A percentile compares a stretch with the other conserved stretches of the same genome.
phyloP scores from a whole-genome alignment of 2,329 filamentous ascomycete species.

The Beauveria varroae region DNA sequence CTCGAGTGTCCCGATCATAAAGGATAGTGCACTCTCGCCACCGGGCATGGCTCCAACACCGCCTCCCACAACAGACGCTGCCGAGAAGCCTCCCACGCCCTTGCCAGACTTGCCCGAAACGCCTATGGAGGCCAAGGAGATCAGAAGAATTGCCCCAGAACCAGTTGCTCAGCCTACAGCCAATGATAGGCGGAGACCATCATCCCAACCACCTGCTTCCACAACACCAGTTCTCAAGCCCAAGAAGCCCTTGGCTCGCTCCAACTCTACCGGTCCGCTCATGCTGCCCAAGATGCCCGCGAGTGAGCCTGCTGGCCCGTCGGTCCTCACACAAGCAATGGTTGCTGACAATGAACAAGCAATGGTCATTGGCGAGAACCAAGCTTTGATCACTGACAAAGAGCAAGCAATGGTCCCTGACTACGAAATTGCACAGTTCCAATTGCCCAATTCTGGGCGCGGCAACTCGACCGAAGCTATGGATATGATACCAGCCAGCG shows the following conservation, averaged over 20 bases:
- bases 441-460: slow-evolving; percentile 33
- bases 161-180: neutral
- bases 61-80: slow-evolving; percentile 31
- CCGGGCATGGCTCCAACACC: slow-evolving; percentile 27
- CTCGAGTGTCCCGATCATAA: slow-evolving; percentile 16
- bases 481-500: slow-evolving; percentile 38
- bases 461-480: slow-evolving; percentile 28
- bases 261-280: slow-evolving; percentile 31
- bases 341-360: slow-evolving; percentile 7
- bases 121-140: neutral
- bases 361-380: no score
- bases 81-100: slow-evolving; percentile 26
- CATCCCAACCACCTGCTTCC: slow-evolving; percentile 4
- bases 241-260: slow-evolving; percentile 21
- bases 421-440: slow-evolving; percentile 13
- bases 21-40: slow-evolving; percentile 16
- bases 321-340: slow-evolving; percentile 27
- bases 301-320: slow-evolving; percentile 44
- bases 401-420: slow-evolving; percentile 15
- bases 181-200: neutral
- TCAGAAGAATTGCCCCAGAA: neutral
- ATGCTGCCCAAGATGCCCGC: slow-evolving; percentile 30
- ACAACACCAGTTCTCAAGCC: slow-evolving; percentile 13
- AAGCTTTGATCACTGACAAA: no score
- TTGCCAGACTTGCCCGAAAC: neutral